Base-by-base conservation (phyloP, 495 filamentous ascomycete species). In the Letharia columbiana region DNA sequence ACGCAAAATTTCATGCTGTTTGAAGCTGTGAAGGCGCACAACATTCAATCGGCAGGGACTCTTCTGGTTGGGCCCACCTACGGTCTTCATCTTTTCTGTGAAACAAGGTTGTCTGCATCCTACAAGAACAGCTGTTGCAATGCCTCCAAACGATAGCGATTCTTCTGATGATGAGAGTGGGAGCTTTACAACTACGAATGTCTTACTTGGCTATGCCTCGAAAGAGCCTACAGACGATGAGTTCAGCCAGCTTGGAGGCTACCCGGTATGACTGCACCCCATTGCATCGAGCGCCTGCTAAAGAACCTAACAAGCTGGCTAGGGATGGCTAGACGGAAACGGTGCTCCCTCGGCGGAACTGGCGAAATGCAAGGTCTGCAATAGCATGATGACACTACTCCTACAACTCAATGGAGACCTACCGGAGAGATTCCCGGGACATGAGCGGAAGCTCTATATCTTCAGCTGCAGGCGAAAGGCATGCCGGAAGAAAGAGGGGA, bases 331-430 rank as follows among this genome's bases (percentile, higher is more conserved):
- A 12, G 86, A 91, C 66, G 76, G 83, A 4, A 76, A 74, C 62
- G 83, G 81, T 47, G 81, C 89, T 17, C 89, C 92, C n/a, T 88
- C 89, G 3, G 89, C 89, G 28, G 81, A 86, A 0, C 83, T 96
- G 8, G 91, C 89, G 42, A 88, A 86, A 77, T 99, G 94, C 80
- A 92, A 89, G 75, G 83, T 89, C 69, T 99, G 94, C 82, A 91
- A 91, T 65, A 82, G 83, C 41, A 75, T 90, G 50, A 92, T 97
- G 87, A 81, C 86, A 0, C 81, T 97, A 6, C 83, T 98, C 17
- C 83, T 99, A 52, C 91, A 98, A 75, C 81, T 99, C 54, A 90
- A 99, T 76, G 93, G 86, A 71, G 92, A 96, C 67, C 80, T 99
- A 47, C 92, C 91, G 28, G 88, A 95, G 47, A 80, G 84, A 45